phyloP scores from a whole-genome alignment of 2,329 filamentous ascomycete genomes.

The Fusarium stilboides region DNA sequence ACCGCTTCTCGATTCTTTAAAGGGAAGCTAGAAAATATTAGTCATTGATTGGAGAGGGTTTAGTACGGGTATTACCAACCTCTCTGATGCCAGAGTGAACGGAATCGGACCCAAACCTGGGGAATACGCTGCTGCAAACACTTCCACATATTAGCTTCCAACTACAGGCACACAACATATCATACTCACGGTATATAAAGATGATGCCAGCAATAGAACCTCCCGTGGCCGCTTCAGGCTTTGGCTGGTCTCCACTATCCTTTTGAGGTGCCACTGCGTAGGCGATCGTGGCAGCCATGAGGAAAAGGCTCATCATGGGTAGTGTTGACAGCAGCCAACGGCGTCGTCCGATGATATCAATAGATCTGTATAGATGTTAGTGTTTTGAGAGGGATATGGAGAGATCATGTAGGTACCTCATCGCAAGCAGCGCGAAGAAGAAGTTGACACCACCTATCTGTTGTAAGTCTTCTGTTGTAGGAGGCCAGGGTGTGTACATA shows the following conservation, averaged over 20 bases:
- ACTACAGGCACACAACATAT: fast-evolving
- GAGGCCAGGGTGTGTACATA: conserved; percentile 5
- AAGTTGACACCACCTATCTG: conserved; percentile 56
- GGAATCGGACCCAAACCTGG: conserved; percentile 62
- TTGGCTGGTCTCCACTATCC: conserved; percentile 23
- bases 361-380: conserved; percentile 43
- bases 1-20: conserved; percentile 64
- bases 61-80: not conserved
- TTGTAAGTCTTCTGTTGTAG: not conserved
- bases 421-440: conserved; percentile 56
- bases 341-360: conserved; percentile 58
- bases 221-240: not conserved
- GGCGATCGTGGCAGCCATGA: conserved; percentile 29
- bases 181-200: conserved; percentile 30
- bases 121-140: conserved; percentile 61
- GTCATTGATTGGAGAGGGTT: fast-evolving
- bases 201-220: conserved; percentile 29
- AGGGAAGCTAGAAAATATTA: conserved; percentile 57
- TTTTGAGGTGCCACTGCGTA: conserved; percentile 21
- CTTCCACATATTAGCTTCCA: conserved; percentile 30
- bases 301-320: conserved; percentile 57
- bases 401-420: conserved; percentile 29
- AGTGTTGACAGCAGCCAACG: conserved; percentile 61
- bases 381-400: fast-evolving
- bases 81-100: conserved; percentile 65